Evolutionary conservation across 2,329 filamentous ascomycete species (phyloP), one percentile per base, ranked within the genome.

Genomic region (Didymella sp.): DNA sequence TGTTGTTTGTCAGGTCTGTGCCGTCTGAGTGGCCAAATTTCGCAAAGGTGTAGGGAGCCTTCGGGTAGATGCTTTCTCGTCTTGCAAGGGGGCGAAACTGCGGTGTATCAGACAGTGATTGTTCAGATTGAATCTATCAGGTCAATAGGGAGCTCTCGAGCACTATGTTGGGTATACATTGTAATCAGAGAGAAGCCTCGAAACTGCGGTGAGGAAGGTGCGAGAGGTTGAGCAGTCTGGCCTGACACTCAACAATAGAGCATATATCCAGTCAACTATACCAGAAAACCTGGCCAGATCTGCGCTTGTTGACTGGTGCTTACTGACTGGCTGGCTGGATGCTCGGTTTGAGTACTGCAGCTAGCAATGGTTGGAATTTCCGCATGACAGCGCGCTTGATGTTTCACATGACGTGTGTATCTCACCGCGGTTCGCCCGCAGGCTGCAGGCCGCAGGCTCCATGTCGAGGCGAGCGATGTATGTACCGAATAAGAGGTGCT

Each of bases 321-420:
- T 25, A 27, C 19, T 35, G 28, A 15, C 17, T 24, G 21, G 19
- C 30, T 31, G n/a, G 17, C 27, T 42, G 21, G 17, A 4, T 13
- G 11, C 21, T 25, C 12, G 11, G 3, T 17, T 7, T 52, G 49
- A 40, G 33, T 40, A 45, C 31, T 13, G 49, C 40, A 6, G 15
- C 30, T 24, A 33, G 41, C 21, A n/a, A 41, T 56, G 57, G 56
- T 48, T 45, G 50, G 37, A 42, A 46, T n/a, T n/a, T 48, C 41
- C 37, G 54, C 46, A 62, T 55, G 58, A 62, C 57, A 60, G 58
- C 58, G 63, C 59, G 61, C 56, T 56, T n/a, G 28, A 28, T 56
- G 64, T 66, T 60, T 59, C 59, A 61, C 51, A 55, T 66, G 66
- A 69, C 61, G 63, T 66, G 63, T 47, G 25, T 40, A 44, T 22